Base-by-base conservation (phyloP, 208 protist genomes). In the Acanthamoeba healyi region DNA sequence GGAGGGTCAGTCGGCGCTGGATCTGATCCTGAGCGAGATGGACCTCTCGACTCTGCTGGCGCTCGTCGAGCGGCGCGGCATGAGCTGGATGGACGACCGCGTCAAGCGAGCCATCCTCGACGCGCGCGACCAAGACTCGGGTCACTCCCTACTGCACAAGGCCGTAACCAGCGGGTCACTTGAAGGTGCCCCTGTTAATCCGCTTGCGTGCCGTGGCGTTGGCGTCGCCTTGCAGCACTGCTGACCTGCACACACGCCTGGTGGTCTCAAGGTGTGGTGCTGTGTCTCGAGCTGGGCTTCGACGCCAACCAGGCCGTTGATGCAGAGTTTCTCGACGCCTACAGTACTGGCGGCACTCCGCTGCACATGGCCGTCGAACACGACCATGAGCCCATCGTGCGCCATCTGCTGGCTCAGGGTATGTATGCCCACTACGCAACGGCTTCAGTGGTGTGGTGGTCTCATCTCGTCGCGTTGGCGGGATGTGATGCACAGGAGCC, bases 311-410 rank as follows among this genome's bases (percentile, higher is more conserved):
- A 56, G 17, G 40, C 74, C 9, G 74, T 82, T 6, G 74, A 1
- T 34, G 19, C 36, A 4, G 74, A 46, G 74, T 54, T 56, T 10
- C 7, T 54, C 3, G 74, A 82, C 26, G 74, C 74, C 74, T 82
- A 82, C 74, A 54, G 14, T 40, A 82, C 40, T 14, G 74, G 74
- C 74, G 74, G 74, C 0, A 82, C 42, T 12, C 40, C 74, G 7
- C 24, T 82, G 74, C 74, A 82, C 15, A 0, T 82, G 74, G 74
- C 74, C 24, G 74, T 82, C 24, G 74, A 82, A 54, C 36, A 54
- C 42, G 74, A 34, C 36, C 34, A 77, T 32, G 67, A 77, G 38
- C n/a, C 42, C 42, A 12, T 82, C 38, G 74, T 54, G 9, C 74
- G 29, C 22, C 74, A 38, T 29, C 42, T 82, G 17, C 6, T 82